Evolutionary conservation across 108 stramenopile species (phyloP).

Genomic region (Cylindrotheca closterium): DNA sequence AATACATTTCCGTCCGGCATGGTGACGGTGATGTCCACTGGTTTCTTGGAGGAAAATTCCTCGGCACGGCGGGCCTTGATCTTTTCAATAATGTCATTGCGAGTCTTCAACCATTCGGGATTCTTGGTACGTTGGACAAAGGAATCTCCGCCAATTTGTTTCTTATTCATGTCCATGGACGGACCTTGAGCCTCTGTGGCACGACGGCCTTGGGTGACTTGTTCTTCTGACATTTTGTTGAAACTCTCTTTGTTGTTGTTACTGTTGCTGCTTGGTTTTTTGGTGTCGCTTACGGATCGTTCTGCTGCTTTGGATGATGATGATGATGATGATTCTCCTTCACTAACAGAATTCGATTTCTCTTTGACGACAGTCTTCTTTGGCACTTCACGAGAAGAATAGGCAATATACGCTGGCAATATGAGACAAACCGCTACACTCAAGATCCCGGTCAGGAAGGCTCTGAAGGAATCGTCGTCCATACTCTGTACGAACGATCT

Average conservation of each 20-base stretch:
- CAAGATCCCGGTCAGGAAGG: too few species aligned
- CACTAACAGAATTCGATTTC: too few species aligned
- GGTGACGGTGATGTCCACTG: slow-evolving; percentile 85
- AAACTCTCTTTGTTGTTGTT: slow-evolving; percentile 1
- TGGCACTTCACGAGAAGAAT: too few species aligned
- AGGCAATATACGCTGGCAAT: too few species aligned
- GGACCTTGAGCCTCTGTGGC: slow-evolving; percentile 80
- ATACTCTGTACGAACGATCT: too few species aligned
- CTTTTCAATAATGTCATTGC: slow-evolving; percentile 54
- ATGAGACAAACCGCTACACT: too few species aligned
- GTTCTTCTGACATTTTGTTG: background rate
- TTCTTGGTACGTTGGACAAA: slow-evolving; percentile 58
- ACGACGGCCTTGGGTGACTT: slow-evolving; percentile 67
- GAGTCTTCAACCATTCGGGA: slow-evolving; percentile 69
- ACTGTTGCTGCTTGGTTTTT: too few species aligned
- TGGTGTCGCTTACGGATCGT: too few species aligned
- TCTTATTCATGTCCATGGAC: slow-evolving; percentile 59
- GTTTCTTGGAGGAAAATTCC: slow-evolving; percentile 65
- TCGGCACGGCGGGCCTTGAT: slow-evolving; percentile 57
- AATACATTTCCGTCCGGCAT: slow-evolving; percentile 94
- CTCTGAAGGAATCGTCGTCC: too few species aligned
- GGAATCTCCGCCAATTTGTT: slow-evolving; percentile 77
- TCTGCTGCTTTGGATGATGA: too few species aligned
- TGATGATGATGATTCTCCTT: too few species aligned
- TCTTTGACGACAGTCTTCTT: too few species aligned